Evolutionary conservation across 495 filamentous ascomycete genomes (phyloP).

Genomic region (Immersiella caudata): DNA sequence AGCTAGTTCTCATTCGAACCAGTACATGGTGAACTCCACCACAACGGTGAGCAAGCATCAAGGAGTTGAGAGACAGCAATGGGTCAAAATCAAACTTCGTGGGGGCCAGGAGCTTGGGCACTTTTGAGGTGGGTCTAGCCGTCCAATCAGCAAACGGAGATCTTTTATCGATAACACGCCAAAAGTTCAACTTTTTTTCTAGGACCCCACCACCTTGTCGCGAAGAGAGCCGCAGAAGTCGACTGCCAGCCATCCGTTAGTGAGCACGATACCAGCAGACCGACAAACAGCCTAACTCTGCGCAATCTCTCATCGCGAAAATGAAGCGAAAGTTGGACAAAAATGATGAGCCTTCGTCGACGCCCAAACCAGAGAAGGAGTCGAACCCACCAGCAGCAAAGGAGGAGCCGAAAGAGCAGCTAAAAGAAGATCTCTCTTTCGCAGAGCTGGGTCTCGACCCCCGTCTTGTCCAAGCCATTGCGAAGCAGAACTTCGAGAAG

Average conservation of each 20-base stretch:
- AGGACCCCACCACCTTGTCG: constrained; percentile 14
- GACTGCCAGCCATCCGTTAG: neutral
- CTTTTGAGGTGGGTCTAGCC: constrained; percentile 16
- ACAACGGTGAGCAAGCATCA: no score
- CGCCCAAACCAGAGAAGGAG: constrained; percentile 23
- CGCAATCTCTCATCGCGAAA: constrained; percentile 10
- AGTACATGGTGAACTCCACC: neutral
- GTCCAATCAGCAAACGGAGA: constrained; percentile 12
- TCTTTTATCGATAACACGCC: constrained; percentile 5
- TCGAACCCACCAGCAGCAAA: constrained; percentile 9
- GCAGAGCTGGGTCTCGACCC: constrained; percentile 72
- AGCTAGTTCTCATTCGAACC: neutral
- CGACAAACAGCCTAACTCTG: neutral
- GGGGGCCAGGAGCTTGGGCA: constrained; percentile 20
- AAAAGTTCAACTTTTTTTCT: constrained; percentile 8
- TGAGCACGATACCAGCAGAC: constrained; percentile 5
- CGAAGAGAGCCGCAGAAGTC: neutral
- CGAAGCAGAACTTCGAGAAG: constrained; percentile 77
- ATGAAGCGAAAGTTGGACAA: constrained; percentile 62
- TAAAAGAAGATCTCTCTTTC: constrained; percentile 46
- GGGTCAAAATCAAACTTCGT: constrained; percentile 27
- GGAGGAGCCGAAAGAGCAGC: constrained; percentile 11
- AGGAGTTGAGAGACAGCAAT: neutral
- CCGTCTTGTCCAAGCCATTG: constrained; percentile 81
- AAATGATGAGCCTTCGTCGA: constrained; percentile 48